Evolutionary conservation across 257 asterid genomes (phyloP).

Genomic region (Nicotiana knightiana): DNA sequence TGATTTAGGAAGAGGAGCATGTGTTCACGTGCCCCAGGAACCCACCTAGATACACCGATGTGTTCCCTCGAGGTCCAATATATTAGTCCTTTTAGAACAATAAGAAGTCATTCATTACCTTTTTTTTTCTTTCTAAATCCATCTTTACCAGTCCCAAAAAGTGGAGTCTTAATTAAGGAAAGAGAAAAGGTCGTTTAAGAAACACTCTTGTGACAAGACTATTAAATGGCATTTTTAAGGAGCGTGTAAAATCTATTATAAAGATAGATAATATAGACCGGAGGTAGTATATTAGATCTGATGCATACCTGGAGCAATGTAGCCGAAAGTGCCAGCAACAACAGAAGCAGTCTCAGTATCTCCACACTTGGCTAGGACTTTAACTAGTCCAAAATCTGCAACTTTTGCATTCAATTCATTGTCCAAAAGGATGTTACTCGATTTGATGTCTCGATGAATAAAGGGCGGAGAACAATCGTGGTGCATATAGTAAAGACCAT

Average conservation of each 20-base stretch:
- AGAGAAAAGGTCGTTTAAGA: no score
- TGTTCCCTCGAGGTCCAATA: no score
- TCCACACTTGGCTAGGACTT: slow-evolving; percentile 22
- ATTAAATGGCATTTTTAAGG: not conserved
- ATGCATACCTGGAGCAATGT: slow-evolving; percentile 48
- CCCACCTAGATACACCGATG: no score
- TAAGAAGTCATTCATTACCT: no score
- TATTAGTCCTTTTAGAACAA: no score
- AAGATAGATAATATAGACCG: no score
- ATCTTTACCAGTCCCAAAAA: no score
- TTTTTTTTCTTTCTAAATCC: no score
- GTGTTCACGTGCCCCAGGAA: no score
- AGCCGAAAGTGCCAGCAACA: slow-evolving; percentile 57
- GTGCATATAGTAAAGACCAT: slow-evolving; percentile 54
- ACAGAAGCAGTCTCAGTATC: slow-evolving; percentile 34
- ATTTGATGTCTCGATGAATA: slow-evolving; percentile 45
- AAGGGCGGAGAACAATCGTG: slow-evolving; percentile 47
- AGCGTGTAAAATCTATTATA: not conserved
- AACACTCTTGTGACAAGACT: not conserved
- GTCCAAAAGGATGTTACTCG: slow-evolving; percentile 48
- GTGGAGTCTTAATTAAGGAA: no score
- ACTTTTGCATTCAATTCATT: slow-evolving; percentile 35
- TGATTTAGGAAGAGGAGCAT: no score
- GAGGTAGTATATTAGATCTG: no score
- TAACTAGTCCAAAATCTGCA: slow-evolving; percentile 49